Percentiles rank a stretch among this genome's conserved stretches.
phyloP scores from a whole-genome alignment of 2,329 filamentous ascomycete species.

The Lachnellula cervina region DNA sequence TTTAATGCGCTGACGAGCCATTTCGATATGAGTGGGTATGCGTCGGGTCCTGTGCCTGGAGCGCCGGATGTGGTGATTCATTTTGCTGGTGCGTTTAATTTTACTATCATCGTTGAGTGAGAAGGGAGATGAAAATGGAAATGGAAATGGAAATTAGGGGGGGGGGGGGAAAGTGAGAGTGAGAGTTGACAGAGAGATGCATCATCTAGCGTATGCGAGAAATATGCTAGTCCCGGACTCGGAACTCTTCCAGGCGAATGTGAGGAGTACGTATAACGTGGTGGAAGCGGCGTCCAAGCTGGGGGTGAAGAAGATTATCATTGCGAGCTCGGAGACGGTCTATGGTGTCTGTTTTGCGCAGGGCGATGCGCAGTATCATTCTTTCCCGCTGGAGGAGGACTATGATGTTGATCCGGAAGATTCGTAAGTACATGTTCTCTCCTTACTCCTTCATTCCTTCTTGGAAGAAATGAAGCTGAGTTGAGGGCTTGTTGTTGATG shows the following conservation, averaged over 20 bases:
- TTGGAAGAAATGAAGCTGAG: neutral
- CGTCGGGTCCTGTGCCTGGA: conserved; percentile 33
- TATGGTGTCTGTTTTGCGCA: conserved; percentile 60
- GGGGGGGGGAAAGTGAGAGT: too few species aligned
- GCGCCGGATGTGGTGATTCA: conserved; percentile 59
- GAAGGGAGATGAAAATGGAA: conserved; percentile 30
- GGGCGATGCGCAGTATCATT: conserved; percentile 49
- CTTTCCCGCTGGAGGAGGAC: conserved; percentile 55
- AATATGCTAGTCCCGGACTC: conserved; percentile 59
- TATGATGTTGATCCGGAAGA: conserved; percentile 47
- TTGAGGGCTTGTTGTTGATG: too few species aligned
- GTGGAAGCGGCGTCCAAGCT: conserved; percentile 59
- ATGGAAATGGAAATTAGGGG: too few species aligned
- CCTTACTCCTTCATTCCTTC: neutral
- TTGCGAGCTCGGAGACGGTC: conserved; percentile 54
- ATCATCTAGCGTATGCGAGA: conserved; percentile 43
- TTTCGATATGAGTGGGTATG: conserved; percentile 46
- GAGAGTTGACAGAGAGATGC: too few species aligned
- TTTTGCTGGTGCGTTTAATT: conserved; percentile 37
- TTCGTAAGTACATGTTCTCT: conserved; percentile 26
- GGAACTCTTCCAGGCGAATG: conserved; percentile 53
- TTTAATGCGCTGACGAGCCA: conserved; percentile 41
- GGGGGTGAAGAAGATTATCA: conserved; percentile 56
- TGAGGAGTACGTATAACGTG: conserved; percentile 54
- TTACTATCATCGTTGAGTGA: neutral